Evolutionary conservation across 164 flowering plant species (phyloP).

Genomic region (Liquidambar formosana): DNA sequence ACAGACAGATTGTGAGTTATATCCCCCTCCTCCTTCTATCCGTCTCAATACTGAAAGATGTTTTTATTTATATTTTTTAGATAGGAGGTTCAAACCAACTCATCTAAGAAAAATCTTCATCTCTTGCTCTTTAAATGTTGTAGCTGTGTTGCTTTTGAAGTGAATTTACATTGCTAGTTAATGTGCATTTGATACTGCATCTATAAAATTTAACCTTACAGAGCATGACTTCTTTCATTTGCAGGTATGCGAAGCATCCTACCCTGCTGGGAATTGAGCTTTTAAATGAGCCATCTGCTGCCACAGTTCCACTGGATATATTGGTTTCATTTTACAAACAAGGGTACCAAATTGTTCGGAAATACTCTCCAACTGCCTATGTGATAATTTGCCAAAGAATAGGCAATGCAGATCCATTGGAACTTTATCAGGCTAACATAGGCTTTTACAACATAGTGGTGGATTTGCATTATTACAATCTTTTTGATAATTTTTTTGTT

Average conservation of each 20-base stretch:
- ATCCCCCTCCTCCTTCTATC: too few relatives aligned
- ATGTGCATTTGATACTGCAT: too few relatives aligned
- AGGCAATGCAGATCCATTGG: constrained; percentile 82
- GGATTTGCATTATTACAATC: constrained; percentile 89
- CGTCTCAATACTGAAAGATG: too few relatives aligned
- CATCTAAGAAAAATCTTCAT: background rate
- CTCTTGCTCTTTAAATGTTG: background rate
- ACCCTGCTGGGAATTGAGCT: constrained; percentile 84
- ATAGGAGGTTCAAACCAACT: background rate
- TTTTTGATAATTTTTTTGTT: constrained; percentile 59
- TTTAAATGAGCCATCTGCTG: constrained; percentile 77
- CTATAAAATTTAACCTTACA: background rate
- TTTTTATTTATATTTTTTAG: too few relatives aligned
- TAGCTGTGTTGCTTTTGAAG: background rate
- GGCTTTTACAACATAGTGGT: constrained; percentile 64
- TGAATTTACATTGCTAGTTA: too few relatives aligned
- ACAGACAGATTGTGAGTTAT: too few relatives aligned
- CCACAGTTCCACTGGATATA: constrained; percentile 58
- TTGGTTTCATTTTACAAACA: constrained; percentile 67
- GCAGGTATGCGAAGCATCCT: constrained; percentile 76
- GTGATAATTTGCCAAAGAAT: constrained; percentile 87
- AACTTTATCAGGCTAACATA: constrained; percentile 69
- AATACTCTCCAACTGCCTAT: constrained; percentile 64
- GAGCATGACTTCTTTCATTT: constrained; percentile 13
- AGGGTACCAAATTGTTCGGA: constrained; percentile 73